Evolutionary conservation across 2,329 filamentous ascomycete genomes (phyloP).

Genomic region (Cucurbitaria berberidis): DNA sequence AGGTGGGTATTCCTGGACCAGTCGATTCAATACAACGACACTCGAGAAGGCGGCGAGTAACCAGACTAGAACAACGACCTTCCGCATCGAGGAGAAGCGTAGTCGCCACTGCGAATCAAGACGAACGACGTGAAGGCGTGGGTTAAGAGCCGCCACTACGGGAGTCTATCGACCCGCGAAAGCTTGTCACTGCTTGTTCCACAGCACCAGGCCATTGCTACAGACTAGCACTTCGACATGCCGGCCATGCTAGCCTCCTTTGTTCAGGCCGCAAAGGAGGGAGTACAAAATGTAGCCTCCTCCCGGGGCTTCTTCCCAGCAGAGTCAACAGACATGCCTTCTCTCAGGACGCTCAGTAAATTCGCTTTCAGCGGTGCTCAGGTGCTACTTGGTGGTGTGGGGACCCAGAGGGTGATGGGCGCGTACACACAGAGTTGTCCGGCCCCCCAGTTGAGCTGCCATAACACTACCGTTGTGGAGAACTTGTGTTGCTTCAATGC

Average conservation of each 20-base stretch:
- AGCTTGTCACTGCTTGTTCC: conserved; percentile 33
- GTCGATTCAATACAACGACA: conserved; percentile 11
- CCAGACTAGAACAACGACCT: conserved; percentile 22
- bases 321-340: conserved; percentile 41
- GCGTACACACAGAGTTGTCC: conserved; percentile 35
- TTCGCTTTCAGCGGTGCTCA: conserved; percentile 45
- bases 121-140: conserved; percentile 23
- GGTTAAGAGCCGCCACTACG: conserved; percentile 27
- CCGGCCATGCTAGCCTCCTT: conserved; percentile 33
- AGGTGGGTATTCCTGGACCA: conserved; percentile 9
- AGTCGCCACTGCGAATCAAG: conserved; percentile 27
- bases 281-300: conserved; percentile 36
- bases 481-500: conserved; percentile 78
- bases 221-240: conserved; percentile 16
- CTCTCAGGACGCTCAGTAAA: conserved; percentile 45
- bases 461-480: conserved; percentile 64
- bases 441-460: conserved; percentile 64
- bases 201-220: conserved; percentile 3
- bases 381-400: conserved; percentile 37
- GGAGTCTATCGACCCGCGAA: conserved; percentile 35
- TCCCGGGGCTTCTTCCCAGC: conserved; percentile 19
- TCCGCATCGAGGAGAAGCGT: conserved; percentile 23
- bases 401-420: conserved; percentile 31
- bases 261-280: conserved; percentile 20
- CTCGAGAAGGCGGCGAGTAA: conserved; percentile 7